Evolutionary conservation across 768 basidiomycete genomes (phyloP).

Genomic region (Psilocybe cubensis): DNA sequence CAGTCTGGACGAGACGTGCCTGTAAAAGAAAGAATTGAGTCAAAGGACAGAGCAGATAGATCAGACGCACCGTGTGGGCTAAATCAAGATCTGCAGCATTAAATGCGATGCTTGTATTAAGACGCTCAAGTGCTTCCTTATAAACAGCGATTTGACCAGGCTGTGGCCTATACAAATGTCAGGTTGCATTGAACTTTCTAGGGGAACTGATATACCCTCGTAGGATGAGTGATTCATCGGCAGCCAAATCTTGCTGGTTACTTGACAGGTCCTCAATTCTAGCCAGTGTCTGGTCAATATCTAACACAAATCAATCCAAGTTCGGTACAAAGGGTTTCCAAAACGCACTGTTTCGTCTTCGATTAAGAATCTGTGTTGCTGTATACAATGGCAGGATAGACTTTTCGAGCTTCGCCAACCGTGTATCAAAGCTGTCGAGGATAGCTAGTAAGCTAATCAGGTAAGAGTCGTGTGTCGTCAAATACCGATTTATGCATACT

Average conservation of each 20-base stretch:
- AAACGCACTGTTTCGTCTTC: slow-evolving; percentile 69
- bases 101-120: slow-evolving; percentile 83
- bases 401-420: slow-evolving; percentile 83
- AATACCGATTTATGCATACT: slow-evolving; percentile 47
- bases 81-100: slow-evolving; percentile 61
- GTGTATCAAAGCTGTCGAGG: slow-evolving; percentile 81
- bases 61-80: slow-evolving; percentile 50
- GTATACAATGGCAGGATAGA: slow-evolving; percentile 84
- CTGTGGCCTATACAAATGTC: slow-evolving; percentile 58
- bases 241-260: slow-evolving; percentile 74
- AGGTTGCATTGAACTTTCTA: neutral
- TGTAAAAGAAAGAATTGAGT: slow-evolving; percentile 13
- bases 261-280: slow-evolving; percentile 83
- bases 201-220: slow-evolving; percentile 54
- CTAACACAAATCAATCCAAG: slow-evolving; percentile 36
- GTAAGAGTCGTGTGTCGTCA: slow-evolving; percentile 26
- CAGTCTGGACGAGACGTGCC: slow-evolving; percentile 82
- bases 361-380: slow-evolving; percentile 75
- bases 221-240: slow-evolving; percentile 78
- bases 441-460: slow-evolving; percentile 60
- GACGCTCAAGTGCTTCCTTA: slow-evolving; percentile 71
- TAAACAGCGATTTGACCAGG: slow-evolving; percentile 66
- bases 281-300: slow-evolving; percentile 77
- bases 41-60: neutral
- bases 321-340: neutral